Evolutionary conservation across 2,329 filamentous ascomycete genomes (phyloP), one percentile per base, ranked within the genome.

Genomic region (Macroventuria anomochaeta): DNA sequence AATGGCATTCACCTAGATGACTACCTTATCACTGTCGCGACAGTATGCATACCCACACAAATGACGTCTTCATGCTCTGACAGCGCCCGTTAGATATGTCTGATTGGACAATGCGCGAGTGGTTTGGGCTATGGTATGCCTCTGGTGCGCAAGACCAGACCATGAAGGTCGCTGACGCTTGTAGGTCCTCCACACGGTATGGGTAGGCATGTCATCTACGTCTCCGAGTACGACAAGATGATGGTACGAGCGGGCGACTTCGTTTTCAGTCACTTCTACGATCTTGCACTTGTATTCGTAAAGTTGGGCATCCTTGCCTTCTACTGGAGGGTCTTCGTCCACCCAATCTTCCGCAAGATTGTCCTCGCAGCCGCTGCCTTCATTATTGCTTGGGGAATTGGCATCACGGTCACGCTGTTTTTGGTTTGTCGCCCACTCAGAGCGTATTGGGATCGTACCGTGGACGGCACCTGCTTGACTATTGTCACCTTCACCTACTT

Each of bases 231-330:
- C 23, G 62, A 70, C 38, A 49, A 62, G 37, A 67, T 59, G 47
- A 71, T 67, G 60, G 65, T 72, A n/a, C 67, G 69, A 32, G 65
- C 69, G 57, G 69, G 68, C 42, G 69, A 72, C 55, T 72, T 69
- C 50, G 59, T 72, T 36, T 71, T 72, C 57, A 70, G 67, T 38
- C 69, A 72, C 31, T 71, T 71, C 57, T 72, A 72, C 56, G 69
- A 72, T 52, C 43, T 71, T 15, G 69, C 69, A 2, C 62, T 72
- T 25, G 67, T 67, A 17, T 59, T 42, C 21, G 70, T 71, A 39
- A 71, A 71, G 52, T 61, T 72, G 13, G 64, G 67, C 12, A 71
- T 73, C 44, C 64, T 72, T 26, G 69, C 69, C 32, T 70, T 71
- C 54, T 71, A 71, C 58, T 65, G 68, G 55, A 68, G 68, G 43